phyloP scores from a whole-genome alignment of 345 rosid genomes.

The Ceriops tagal region DNA sequence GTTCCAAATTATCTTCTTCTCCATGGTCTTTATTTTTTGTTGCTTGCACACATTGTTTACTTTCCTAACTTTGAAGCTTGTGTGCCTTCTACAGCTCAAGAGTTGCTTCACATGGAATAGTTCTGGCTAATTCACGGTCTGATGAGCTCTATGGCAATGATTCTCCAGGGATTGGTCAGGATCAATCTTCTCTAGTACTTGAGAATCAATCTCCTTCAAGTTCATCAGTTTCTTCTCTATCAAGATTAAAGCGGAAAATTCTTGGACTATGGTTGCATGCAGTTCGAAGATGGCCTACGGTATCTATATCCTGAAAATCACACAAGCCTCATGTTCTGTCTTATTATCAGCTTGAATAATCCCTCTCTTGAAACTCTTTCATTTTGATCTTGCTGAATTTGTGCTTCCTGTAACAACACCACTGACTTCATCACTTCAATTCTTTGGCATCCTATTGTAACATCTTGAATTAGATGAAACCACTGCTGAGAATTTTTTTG shows the following conservation, averaged over 20 bases:
- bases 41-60: background rate
- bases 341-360: background rate
- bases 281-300: slow-evolving; percentile 77
- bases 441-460: background rate
- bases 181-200: slow-evolving; percentile 26
- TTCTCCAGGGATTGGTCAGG: slow-evolving; percentile 30
- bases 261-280: slow-evolving; percentile 44
- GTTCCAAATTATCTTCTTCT: slow-evolving; percentile 24
- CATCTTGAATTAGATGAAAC: background rate
- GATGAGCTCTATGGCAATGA: slow-evolving; percentile 38
- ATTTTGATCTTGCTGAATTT: background rate
- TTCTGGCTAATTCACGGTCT: slow-evolving; percentile 53
- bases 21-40: background rate
- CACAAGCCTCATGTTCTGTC: slow-evolving; percentile 3
- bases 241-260: slow-evolving; percentile 54
- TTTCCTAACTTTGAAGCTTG: background rate
- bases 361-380: background rate
- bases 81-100: slow-evolving; percentile 48
- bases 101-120: slow-evolving; percentile 61
- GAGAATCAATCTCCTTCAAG: slow-evolving; percentile 39
- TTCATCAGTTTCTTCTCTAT: slow-evolving; percentile 40
- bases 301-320: slow-evolving; percentile 21
- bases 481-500: background rate
- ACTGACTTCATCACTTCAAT: background rate
- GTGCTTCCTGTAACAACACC: background rate